Evolutionary conservation across 495 filamentous ascomycete genomes (phyloP), one percentile per base, ranked within the genome.

Genomic region (Xylaria intraflava): DNA sequence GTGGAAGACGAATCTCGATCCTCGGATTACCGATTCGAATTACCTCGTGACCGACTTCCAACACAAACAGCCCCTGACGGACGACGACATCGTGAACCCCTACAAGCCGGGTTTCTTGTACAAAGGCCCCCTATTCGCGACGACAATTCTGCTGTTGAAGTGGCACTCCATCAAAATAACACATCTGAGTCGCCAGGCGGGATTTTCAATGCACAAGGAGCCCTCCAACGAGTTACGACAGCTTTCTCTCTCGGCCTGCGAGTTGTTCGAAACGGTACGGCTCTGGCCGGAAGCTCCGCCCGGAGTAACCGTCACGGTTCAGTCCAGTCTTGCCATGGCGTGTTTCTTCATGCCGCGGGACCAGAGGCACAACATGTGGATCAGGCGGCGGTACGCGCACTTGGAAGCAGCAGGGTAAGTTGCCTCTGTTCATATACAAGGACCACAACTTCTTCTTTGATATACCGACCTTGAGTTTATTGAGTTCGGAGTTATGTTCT

Each of bases 391-490:
- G 67, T 78, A 93, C 64, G 89, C 85, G 14, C 66, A 78, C 50
- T 75, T 96, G 51, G 93, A 98, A 69, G 74, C 79, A 55, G 73
- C 83, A 64, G 93, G 93, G 93, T 96, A 69, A 73, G 89, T 78
- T 26, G 19, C 23, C 20, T 29, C 30, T 53, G 43, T 24, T 35
- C 2, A 33, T 43, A 5, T 12, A 54, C 46, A 39, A 19, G 19
- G 8, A 14, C 27, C 24, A 20, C 16, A 8, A 33, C 4, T 6
- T 20, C 12, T 52, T 36, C 20, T 1, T 33, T 24, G 7, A 14
- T 17, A 17, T 44, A n/a, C 12, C 17, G 4, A 29, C 9, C 9
- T 29, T 9, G 27, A 29, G 27, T 29, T 29, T 29, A 29, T 29
- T 29, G 27, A 29, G 27, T 9, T 29, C 31, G 31, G 31, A 35